phyloP scores from a whole-genome alignment of 345 rosid species.

The Lagerstroemia speciosa region DNA sequence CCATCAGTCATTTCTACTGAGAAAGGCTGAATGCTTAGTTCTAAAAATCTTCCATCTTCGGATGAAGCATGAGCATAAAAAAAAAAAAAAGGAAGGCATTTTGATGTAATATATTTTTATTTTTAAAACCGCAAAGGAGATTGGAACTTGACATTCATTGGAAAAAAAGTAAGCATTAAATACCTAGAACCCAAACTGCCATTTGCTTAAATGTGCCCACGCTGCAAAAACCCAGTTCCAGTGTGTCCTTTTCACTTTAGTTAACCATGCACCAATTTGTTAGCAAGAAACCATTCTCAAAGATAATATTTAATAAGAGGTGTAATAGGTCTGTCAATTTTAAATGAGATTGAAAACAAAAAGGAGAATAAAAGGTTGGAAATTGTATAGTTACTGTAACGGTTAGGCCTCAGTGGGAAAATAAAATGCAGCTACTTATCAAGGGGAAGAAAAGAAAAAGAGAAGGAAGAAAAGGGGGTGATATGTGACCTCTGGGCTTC shows the following conservation, averaged over 20 bases:
- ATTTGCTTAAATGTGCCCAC: not conserved
- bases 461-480: too few relatives aligned
- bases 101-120: not conserved
- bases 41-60: not conserved
- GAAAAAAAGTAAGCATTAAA: too few relatives aligned
- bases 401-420: too few relatives aligned
- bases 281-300: not conserved
- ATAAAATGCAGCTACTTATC: too few relatives aligned
- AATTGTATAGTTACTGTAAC: not conserved
- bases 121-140: too few relatives aligned
- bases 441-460: too few relatives aligned
- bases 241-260: not conserved
- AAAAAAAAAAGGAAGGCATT: too few relatives aligned
- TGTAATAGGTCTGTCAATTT: too few relatives aligned
- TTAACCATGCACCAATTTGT: not conserved
- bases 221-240: not conserved
- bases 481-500: slow-evolving; percentile 71
- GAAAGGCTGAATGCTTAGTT: not conserved
- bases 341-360: not conserved
- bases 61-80: not conserved
- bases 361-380: not conserved
- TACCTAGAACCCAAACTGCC: not conserved
- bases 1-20: not conserved
- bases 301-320: not conserved
- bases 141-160: too few relatives aligned